These are phyloP conservation scores for Metschnikowia lachancei DNA, from an alignment of 805 yeast genomes.

Conservation along the genomic window DNA sequence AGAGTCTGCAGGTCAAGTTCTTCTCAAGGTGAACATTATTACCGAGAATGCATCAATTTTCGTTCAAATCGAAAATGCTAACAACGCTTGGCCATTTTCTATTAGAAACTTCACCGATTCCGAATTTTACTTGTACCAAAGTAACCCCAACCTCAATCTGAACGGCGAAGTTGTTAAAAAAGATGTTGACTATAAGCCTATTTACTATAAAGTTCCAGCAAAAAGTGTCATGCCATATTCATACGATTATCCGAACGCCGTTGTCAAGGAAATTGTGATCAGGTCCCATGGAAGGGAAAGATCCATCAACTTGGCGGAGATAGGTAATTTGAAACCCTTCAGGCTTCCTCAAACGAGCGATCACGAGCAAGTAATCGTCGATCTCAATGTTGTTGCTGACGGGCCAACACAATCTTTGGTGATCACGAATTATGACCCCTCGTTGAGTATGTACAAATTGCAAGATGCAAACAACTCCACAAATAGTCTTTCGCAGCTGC, in stretches of 20 bases:
- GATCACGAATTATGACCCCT: conserved; percentile 77
- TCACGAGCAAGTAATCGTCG: conserved; percentile 55
- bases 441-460: conserved; percentile 69
- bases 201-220: conserved; percentile 78
- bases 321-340: conserved; percentile 88
- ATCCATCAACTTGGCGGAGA: conserved; percentile 82
- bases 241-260: conserved; percentile 95
- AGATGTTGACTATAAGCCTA: conserved; percentile 66
- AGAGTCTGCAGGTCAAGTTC: conserved; percentile 60
- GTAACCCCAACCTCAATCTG: conserved; percentile 68
- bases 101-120: conserved; percentile 83
- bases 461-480: conserved; percentile 25
- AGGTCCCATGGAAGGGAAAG: conserved; percentile 73
- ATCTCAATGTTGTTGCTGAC: conserved; percentile 90
- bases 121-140: conserved; percentile 85
- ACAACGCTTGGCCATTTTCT: conserved; percentile 86
- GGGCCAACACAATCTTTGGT: conserved; percentile 91
- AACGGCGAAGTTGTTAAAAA: conserved; percentile 53
- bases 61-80: conserved; percentile 69
- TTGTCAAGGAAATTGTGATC: conserved; percentile 73
- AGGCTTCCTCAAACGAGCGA: conserved; percentile 53
- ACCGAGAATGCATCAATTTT: conserved; percentile 83
- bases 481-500: conserved; percentile 37
- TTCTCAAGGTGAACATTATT: conserved; percentile 68
- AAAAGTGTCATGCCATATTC: conserved; percentile 97